Evolutionary conservation across 495 filamentous ascomycete species (phyloP).

Genomic region (Aspergillus hancockii): DNA sequence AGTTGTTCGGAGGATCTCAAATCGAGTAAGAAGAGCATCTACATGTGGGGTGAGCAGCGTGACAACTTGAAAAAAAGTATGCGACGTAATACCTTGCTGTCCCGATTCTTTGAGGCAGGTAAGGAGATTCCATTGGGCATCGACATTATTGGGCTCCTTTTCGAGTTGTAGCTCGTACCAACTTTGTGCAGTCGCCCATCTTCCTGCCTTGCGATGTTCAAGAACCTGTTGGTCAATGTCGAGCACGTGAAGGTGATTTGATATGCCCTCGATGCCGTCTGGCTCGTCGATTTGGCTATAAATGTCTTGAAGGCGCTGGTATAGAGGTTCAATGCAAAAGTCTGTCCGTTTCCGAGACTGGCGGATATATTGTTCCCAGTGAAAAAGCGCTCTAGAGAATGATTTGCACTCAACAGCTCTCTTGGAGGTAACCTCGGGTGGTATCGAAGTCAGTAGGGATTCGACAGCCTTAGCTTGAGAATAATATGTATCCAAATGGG

Average conservation of each 20-base stretch:
- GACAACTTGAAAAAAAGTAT: constrained; percentile 20
- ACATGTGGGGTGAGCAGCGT: constrained; percentile 18
- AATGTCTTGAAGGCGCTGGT: constrained; percentile 82
- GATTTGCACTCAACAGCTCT: constrained; percentile 90
- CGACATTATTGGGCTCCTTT: constrained; percentile 71
- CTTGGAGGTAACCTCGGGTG: constrained; percentile 79
- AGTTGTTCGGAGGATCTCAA: constrained; percentile 70
- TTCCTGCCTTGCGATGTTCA: constrained; percentile 87
- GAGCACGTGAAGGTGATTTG: constrained; percentile 75
- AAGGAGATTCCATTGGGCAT: constrained; percentile 79
- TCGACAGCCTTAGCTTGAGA: constrained; percentile 63
- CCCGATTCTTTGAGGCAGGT: constrained; percentile 90
- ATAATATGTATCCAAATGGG: constrained; percentile 42
- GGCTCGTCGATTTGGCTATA: constrained; percentile 98
- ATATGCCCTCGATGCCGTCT: constrained; percentile 94
- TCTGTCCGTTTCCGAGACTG: constrained; percentile 48
- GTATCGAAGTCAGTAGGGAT: constrained; percentile 65
- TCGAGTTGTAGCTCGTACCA: constrained; percentile 93
- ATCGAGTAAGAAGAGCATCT: constrained; percentile 83
- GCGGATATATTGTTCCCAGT: constrained; percentile 89
- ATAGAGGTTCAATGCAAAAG: constrained; percentile 56
- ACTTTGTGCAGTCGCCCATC: constrained; percentile 96
- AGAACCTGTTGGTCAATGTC: constrained; percentile 90
- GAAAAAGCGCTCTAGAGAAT: constrained; percentile 86
- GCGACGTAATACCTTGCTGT: constrained; percentile 66